Evolutionary conservation across 495 filamentous ascomycete species (phyloP), one percentile per base, ranked within the genome.

Genomic region (Neurospora terricola): DNA sequence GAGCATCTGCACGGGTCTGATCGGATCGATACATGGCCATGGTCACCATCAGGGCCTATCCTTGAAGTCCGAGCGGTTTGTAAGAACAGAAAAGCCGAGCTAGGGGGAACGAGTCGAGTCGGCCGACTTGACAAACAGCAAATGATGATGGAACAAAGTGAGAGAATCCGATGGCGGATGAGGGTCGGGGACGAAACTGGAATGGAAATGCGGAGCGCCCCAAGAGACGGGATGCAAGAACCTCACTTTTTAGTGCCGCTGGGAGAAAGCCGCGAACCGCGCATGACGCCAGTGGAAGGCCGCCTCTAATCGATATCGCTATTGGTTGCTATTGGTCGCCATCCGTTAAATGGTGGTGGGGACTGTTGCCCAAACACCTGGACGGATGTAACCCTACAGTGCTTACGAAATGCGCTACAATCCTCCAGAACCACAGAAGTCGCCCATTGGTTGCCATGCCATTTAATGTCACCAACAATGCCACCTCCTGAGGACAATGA

Each of bases 1-100:
- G 71, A 73, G 75, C 73, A 74, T 73, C 79, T 80, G 79, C 79
- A 80, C 76, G 79, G 79, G 79, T 80, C 78, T 80, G 45, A 54
- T 54, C 76, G 72, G 75, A 40, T 48, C 40, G 42, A 48, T 54
- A 71, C 76, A 78, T 76, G 77, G 77, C 77, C 70, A 72, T 73
- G 71, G 68, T 73, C 27, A 66, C 27, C 27, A 34, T 16, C 54
- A 23, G 11, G 48, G 54, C 23, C 14, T 66, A 62, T 62, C 54
- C 54, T 34, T 62, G 54, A 62, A 62, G 14, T 27, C 48, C 45
- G 45, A 54, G 45, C 21, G 21, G 21, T 21, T 54, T 62, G 27
- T 36, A 66, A 18, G 54, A 66, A 66, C 12, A 18, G 12, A 62
- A 62, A 27, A 62, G 54, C 54, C 54, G 54, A 62, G 27, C 54